Evolutionary conservation across 2,329 filamentous ascomycete species (phyloP), one percentile per base, ranked within the genome.

Genomic region (Phyllosticta citribraziliensis): DNA sequence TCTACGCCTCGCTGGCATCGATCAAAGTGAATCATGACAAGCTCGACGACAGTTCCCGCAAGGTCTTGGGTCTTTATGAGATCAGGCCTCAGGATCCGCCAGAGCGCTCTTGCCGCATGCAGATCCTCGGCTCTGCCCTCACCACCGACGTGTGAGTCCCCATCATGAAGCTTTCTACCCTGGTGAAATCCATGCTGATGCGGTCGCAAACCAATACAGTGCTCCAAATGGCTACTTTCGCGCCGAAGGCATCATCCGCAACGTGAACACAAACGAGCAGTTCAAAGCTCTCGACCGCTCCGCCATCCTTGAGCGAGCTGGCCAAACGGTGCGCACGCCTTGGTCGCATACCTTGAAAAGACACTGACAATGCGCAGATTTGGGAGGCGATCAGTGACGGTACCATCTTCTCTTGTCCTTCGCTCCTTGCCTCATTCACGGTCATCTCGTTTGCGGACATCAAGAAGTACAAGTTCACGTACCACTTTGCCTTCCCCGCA

Each of bases 321-420:
- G 88, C 11, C 84, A 85, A 70, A 93, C 88, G 75, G 89, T 91
- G 27, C 24, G n/a, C 47, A 17, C 14, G 3, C 27, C 19, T 30
- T 47, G 27, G 30, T 22, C 12, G 25, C 35, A 50, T n/a, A 19
- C 40, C 17, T 33, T 24, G 33, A 54, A 8, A 35, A 2, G 50
- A 8, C 22, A 56, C 70, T 19, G 27, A 2, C 47, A 11, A 57
- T 10, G n/a, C 33, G n/a, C 62, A 95, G 88, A 91, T 99, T 64
- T 97, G 93, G 93, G 91, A 97, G 74, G 93, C 94, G 25, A 97
- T 99, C 70, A 88, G 91, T 66, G 94, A 99, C 75, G 93, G 92
- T 62, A 95, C 90, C 51, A 96, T 99, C 67, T 97, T 96, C 76
- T 94, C 91, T 10, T 89, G 93, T 57, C 94, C 94, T 2, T 97